phyloP scores from a whole-genome alignment of 169 alveolate genomes.

The Eimeria maxima region DNA sequence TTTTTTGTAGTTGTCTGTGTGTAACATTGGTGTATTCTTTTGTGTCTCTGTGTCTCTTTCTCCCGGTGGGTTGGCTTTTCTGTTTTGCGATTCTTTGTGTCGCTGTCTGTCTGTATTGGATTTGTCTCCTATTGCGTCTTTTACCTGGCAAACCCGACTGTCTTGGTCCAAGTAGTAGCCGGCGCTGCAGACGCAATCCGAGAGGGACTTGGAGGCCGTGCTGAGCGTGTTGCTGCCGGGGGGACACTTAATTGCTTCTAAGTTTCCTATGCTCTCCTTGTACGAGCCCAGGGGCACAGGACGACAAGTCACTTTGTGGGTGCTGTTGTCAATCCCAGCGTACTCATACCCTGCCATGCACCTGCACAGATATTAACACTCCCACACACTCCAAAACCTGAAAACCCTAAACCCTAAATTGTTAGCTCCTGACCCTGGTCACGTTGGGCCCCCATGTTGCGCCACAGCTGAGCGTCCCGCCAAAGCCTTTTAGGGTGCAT shows the following conservation, averaged over 20 bases:
- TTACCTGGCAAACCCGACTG: slow-evolving; percentile 47
- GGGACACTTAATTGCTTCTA: slow-evolving; percentile 88
- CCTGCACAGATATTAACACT: slow-evolving; percentile 43
- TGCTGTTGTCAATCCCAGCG: slow-evolving; percentile 26
- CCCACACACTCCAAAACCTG: too few relatives aligned
- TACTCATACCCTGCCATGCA: slow-evolving; percentile 87
- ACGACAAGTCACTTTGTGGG: slow-evolving; percentile 81
- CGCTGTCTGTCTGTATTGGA: too few relatives aligned
- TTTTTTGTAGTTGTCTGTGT: background rate
- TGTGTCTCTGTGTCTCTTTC: background rate
- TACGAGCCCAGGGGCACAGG: slow-evolving; percentile 86
- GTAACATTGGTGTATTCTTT: background rate
- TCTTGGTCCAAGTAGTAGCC: slow-evolving; percentile 64
- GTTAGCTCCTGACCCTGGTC: too few relatives aligned
- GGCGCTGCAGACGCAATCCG: slow-evolving; percentile 79
- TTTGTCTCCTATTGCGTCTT: background rate
- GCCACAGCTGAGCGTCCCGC: background rate
- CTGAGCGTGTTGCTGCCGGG: slow-evolving; percentile 87
- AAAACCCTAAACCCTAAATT: background rate
- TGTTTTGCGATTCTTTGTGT: background rate
- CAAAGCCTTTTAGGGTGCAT: background rate
- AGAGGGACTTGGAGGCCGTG: slow-evolving; percentile 83
- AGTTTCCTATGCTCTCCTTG: slow-evolving; percentile 89
- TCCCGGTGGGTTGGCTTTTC: background rate
- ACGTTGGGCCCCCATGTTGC: background rate